phyloP scores from a whole-genome alignment of 257 asterid species.

The Ajuga chamaepitys region DNA sequence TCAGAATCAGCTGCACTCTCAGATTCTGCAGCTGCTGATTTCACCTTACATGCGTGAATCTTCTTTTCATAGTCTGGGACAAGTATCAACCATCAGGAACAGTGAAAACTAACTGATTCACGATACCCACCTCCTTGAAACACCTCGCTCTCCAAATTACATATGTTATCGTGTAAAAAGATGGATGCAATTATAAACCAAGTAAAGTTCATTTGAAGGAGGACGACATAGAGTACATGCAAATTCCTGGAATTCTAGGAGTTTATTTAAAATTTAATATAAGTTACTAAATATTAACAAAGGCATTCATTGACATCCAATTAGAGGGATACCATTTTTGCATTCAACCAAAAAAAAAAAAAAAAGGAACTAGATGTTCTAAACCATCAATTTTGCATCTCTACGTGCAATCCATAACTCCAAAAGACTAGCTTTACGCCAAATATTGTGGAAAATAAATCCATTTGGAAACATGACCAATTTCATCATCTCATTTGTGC shows the following conservation, averaged over 20 bases:
- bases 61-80: constrained; percentile 50
- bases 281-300: not conserved
- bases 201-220: not conserved
- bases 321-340: not conserved
- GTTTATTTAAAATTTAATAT: not conserved
- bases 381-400: not conserved
- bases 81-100: constrained; percentile 11
- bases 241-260: not conserved
- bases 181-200: not conserved
- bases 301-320: not conserved
- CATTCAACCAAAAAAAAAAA: not conserved
- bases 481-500: not conserved
- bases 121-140: not conserved
- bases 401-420: not conserved
- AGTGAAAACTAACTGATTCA: not conserved
- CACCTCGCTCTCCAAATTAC: not conserved
- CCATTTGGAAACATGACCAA: not conserved
- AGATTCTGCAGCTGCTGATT: constrained; percentile 41
- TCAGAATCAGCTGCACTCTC: constrained; percentile 51
- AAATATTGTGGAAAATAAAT: not conserved
- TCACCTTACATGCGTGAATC: constrained; percentile 54
- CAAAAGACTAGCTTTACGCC: not conserved
- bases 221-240: not conserved
- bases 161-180: not conserved
- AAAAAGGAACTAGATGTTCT: not conserved